These are phyloP conservation scores for Aspergillus carbonarius DNA, from an alignment of 2,329 filamentous ascomycete genomes.

Conservation along the genomic window DNA sequence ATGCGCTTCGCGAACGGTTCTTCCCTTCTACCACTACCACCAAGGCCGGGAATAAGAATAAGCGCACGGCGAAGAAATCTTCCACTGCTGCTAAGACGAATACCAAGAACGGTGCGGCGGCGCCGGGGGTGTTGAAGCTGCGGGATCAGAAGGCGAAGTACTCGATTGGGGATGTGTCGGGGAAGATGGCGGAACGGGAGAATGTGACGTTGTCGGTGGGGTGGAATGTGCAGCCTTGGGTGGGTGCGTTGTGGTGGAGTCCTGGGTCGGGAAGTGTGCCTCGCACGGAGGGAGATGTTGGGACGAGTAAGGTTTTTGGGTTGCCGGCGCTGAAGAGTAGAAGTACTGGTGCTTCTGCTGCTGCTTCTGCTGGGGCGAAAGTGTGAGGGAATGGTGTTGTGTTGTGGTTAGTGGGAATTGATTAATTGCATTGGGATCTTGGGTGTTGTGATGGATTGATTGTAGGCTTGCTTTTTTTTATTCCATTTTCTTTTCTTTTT, in stretches of 20 bases:
- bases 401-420: neutral
- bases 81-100: slow-evolving; percentile 21
- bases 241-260: slow-evolving; percentile 84
- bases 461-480: neutral
- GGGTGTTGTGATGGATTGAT: neutral
- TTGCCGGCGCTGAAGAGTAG: slow-evolving; percentile 58
- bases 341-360: slow-evolving; percentile 17
- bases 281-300: slow-evolving; percentile 53
- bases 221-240: slow-evolving; percentile 98
- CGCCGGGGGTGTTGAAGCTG: slow-evolving; percentile 67
- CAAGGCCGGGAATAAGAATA: slow-evolving; percentile 13
- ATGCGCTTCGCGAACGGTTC: slow-evolving; percentile 38
- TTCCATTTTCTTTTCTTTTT: neutral
- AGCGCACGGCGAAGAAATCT: slow-evolving; percentile 19
- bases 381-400: slow-evolving; percentile 3
- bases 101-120: slow-evolving; percentile 14
- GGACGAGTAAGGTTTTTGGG: slow-evolving; percentile 53
- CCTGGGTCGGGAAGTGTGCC: slow-evolving; percentile 50
- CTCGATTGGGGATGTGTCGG: slow-evolving; percentile 87
- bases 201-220: slow-evolving; percentile 78
- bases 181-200: slow-evolving; percentile 69
- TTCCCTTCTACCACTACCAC: slow-evolving; percentile 26
- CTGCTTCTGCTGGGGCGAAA: slow-evolving; percentile 5
- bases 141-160: slow-evolving; percentile 92
- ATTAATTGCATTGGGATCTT: neutral